A percentile compares a stretch with the other conserved stretches of the same genome.
phyloP scores from a whole-genome alignment of 805 yeast species.

The Saccharomycopsis sp. region DNA sequence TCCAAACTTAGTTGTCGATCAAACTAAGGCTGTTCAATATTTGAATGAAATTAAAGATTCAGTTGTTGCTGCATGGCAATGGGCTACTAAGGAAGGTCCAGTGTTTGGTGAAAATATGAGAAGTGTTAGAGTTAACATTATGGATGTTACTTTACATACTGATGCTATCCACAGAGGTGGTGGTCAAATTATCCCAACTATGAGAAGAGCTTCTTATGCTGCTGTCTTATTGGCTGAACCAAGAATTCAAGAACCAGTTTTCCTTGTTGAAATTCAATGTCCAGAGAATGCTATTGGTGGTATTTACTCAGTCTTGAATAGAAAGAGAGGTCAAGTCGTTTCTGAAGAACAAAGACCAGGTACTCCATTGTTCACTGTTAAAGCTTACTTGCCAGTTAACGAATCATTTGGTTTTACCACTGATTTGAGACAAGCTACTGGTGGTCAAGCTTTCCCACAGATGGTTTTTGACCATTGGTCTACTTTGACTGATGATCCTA shows the following conservation, averaged over 20 bases:
- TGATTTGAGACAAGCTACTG: conserved; percentile 99
- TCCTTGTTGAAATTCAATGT: conserved; percentile 98
- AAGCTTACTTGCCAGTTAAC: conserved; percentile 99
- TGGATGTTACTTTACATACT: conserved; percentile 98
- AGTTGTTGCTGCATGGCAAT: conserved; percentile 99
- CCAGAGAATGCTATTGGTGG: conserved; percentile 99
- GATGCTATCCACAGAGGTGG: conserved; percentile 99
- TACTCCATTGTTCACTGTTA: conserved; percentile 98
- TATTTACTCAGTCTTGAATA: conserved; percentile 99
- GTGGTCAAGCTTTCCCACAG: conserved; percentile 99
- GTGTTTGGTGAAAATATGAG: conserved; percentile 94
- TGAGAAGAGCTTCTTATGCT: conserved; percentile 99
- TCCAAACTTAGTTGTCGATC: conserved; percentile 98
- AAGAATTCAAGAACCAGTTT: conserved; percentile 98
- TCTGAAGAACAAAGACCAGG: conserved; percentile 99
- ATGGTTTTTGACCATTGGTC: conserved; percentile 99
- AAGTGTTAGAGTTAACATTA: conserved; percentile 93
- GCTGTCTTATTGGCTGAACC: conserved; percentile 98
- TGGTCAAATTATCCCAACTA: conserved; percentile 99
- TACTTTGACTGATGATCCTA: conserved; percentile 83
- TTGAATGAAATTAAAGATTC: conserved; percentile 98
- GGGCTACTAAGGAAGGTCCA: conserved; percentile 99
- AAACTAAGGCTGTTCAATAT: conserved; percentile 99
- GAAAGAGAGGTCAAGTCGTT: conserved; percentile 98
- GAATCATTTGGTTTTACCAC: conserved; percentile 99